phyloP scores from a whole-genome alignment of 352 stramenopile species.

The Phytophthora pinifolia region DNA sequence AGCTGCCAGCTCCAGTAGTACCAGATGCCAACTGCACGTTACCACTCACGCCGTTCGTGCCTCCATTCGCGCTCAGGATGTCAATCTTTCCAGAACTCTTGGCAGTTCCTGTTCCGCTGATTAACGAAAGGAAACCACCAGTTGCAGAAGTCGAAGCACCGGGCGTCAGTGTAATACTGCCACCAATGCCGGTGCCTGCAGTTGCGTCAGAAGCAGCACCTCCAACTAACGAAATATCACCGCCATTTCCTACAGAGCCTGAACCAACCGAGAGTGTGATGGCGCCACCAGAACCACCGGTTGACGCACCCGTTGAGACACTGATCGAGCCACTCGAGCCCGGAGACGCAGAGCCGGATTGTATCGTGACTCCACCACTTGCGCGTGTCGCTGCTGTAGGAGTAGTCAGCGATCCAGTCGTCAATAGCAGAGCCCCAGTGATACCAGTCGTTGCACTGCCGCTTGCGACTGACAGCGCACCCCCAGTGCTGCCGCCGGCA shows the following conservation, averaged over 20 bases:
- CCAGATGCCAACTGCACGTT: slow-evolving; percentile 43
- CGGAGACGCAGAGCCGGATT: slow-evolving; percentile 26
- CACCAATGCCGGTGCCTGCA: slow-evolving; percentile 30
- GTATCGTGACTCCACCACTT: slow-evolving; percentile 34
- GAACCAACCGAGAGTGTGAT: slow-evolving; percentile 34
- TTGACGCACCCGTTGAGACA: slow-evolving; percentile 25
- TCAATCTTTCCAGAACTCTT: slow-evolving; percentile 52
- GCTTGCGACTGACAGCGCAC: slow-evolving; percentile 25
- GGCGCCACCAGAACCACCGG: slow-evolving; percentile 20
- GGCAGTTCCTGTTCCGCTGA: slow-evolving; percentile 33
- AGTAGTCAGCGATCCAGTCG: slow-evolving; percentile 18
- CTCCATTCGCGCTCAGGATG: slow-evolving; percentile 34
- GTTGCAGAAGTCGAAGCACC: slow-evolving; percentile 36
- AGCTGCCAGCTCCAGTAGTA: slow-evolving; percentile 44
- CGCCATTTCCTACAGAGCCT: slow-evolving; percentile 29
- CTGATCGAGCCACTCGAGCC: slow-evolving; percentile 26
- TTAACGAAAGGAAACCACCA: slow-evolving; percentile 38
- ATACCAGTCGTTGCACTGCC: slow-evolving; percentile 22
- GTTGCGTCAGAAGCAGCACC: slow-evolving; percentile 17
- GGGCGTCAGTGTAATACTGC: slow-evolving; percentile 37
- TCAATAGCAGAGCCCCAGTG: slow-evolving; percentile 21
- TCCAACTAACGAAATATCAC: slow-evolving; percentile 26
- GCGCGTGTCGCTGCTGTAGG: slow-evolving; percentile 11
- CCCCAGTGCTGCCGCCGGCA: slow-evolving; percentile 26
- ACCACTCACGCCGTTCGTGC: slow-evolving; percentile 47